phyloP scores from a whole-genome alignment of 352 stramenopile species.

The Phytophthora syringae region DNA sequence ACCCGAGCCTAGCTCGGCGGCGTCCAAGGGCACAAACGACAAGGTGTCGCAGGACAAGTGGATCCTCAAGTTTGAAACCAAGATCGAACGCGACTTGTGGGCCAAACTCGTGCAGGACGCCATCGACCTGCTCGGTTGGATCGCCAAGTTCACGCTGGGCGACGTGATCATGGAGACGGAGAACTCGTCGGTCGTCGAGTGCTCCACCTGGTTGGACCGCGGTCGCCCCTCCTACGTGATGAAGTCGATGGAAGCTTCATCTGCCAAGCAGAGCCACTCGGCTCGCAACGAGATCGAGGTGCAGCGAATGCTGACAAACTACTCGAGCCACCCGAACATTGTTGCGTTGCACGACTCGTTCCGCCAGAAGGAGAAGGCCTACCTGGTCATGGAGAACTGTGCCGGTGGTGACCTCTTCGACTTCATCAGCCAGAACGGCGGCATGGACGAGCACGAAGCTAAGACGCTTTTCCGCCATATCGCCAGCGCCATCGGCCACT shows the following conservation, averaged over 20 bases:
- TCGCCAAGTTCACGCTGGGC: slow-evolving; percentile 74
- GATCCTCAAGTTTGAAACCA: slow-evolving; percentile 78
- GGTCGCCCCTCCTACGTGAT: slow-evolving; percentile 66
- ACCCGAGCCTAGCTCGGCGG: slow-evolving; percentile 2
- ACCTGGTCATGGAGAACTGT: slow-evolving; percentile 74
- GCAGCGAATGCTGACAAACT: slow-evolving; percentile 76
- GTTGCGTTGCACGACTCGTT: slow-evolving; percentile 70
- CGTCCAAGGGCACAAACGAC: slow-evolving; percentile 29
- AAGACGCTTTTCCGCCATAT: slow-evolving; percentile 64
- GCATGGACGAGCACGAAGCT: slow-evolving; percentile 52
- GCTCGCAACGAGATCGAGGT: slow-evolving; percentile 72
- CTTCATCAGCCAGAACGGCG: slow-evolving; percentile 60
- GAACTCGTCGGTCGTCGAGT: slow-evolving; percentile 66
- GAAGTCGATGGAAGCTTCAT: slow-evolving; percentile 64
- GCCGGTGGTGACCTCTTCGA: slow-evolving; percentile 68
- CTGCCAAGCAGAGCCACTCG: slow-evolving; percentile 49
- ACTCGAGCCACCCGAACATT: slow-evolving; percentile 70
- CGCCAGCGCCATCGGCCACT: slow-evolving; percentile 50
- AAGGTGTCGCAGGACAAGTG: slow-evolving; percentile 56
- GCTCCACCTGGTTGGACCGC: slow-evolving; percentile 67
- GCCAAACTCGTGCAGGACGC: slow-evolving; percentile 72
- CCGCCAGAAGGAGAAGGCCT: slow-evolving; percentile 65
- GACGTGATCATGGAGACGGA: slow-evolving; percentile 61
- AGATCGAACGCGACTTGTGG: slow-evolving; percentile 69
- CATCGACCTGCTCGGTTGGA: slow-evolving; percentile 69